phyloP scores from a whole-genome alignment of 768 basidiomycete species.

The Psilocybe cubensis region DNA sequence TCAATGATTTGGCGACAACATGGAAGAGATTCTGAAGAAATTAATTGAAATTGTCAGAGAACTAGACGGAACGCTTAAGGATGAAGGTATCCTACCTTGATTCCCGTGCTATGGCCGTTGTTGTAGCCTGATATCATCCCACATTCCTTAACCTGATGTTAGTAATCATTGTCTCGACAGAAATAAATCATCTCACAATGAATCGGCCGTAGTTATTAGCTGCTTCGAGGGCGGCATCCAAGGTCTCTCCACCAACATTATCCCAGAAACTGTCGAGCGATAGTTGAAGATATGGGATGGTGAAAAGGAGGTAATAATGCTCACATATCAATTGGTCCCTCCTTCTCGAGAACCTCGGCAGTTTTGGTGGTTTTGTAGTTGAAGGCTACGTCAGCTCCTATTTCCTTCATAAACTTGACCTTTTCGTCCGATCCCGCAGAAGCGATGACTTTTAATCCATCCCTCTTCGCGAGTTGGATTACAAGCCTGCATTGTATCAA shows the following conservation, averaged over 20 bases:
- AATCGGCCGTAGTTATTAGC: conserved; percentile 51
- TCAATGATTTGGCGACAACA: conserved; percentile 45
- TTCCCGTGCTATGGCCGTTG: conserved; percentile 23
- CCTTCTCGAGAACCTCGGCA: conserved; percentile 50
- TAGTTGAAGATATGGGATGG: not conserved
- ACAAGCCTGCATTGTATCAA: conserved; percentile 36
- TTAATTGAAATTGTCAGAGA: not conserved
- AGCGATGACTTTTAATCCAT: conserved; percentile 69
- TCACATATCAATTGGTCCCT: conserved; percentile 55
- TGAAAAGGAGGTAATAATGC: conserved; percentile 10
- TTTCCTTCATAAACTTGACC: conserved; percentile 57
- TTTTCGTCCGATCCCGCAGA: conserved; percentile 79
- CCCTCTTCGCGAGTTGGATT: conserved; percentile 52
- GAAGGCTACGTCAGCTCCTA: conserved; percentile 74
- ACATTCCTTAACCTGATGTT: conserved; percentile 35
- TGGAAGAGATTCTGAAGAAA: conserved; percentile 38
- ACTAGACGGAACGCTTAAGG: too few relatives aligned
- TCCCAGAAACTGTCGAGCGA: conserved; percentile 62
- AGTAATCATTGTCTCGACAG: not conserved
- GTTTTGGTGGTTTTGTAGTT: conserved; percentile 71
- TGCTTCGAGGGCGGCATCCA: conserved; percentile 57
- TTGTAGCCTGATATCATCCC: conserved; percentile 46
- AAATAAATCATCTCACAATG: conserved; percentile 37
- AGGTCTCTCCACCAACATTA: conserved; percentile 60
- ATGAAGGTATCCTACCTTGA: conserved; percentile 27